phyloP scores from a whole-genome alignment of 345 rosid species.

The Citrus trifoliata region DNA sequence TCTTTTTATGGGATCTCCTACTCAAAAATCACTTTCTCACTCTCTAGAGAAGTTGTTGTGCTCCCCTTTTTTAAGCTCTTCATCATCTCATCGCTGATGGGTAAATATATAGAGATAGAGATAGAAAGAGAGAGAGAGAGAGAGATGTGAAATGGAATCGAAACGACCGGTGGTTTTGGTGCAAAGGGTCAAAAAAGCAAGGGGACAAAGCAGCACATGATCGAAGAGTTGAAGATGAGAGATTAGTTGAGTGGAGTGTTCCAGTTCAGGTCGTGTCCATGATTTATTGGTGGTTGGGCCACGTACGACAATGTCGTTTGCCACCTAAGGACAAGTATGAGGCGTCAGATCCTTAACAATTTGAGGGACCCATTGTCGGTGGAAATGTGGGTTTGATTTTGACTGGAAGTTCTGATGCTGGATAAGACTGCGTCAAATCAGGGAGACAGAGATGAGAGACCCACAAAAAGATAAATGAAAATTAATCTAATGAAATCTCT shows the following conservation, averaged over 20 bases:
- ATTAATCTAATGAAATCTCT: no score
- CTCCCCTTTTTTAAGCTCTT: no score
- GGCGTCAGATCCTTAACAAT: background rate
- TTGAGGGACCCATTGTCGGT: slow-evolving; percentile 2
- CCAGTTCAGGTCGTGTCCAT: background rate
- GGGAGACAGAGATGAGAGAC: background rate
- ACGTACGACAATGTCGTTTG: background rate
- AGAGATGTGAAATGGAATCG: background rate
- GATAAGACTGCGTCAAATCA: background rate
- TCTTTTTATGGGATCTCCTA: background rate
- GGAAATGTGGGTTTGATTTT: background rate
- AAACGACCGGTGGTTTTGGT: background rate
- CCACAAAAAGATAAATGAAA: background rate
- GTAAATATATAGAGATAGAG: background rate
- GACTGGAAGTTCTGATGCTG: background rate
- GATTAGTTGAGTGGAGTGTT: background rate
- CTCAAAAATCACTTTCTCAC: background rate
- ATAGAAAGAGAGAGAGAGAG: background rate
- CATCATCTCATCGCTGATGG: background rate
- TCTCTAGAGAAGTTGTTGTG: background rate
- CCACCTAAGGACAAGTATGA: background rate
- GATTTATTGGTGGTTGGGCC: background rate
- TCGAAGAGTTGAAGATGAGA: background rate
- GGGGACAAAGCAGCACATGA: background rate
- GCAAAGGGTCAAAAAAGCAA: background rate